A percentile compares a stretch with the other conserved stretches of the same genome.
Evolutionary conservation across 78 protist genomes (phyloP).

Genomic region (Creolimax fragrantissima): DNA sequence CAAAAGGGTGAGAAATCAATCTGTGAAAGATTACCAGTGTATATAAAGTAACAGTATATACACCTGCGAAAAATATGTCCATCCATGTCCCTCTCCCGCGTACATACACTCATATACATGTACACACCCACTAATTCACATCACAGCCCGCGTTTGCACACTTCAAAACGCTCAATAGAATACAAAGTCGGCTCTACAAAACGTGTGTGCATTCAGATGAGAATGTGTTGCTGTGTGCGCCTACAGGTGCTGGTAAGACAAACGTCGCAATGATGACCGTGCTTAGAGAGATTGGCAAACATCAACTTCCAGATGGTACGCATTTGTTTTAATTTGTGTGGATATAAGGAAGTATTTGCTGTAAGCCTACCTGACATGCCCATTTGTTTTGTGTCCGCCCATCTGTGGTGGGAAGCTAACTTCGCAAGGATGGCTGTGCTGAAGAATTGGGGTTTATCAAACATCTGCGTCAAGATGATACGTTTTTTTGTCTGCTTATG

Average conservation of each 20-base stretch:
- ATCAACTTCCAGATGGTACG: conserved; percentile 36
- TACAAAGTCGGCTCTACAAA: conserved; percentile 64
- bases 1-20: too few species aligned
- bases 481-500: too few species aligned
- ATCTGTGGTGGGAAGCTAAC: not conserved
- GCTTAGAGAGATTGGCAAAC: conserved; percentile 74
- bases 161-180: conserved; percentile 52
- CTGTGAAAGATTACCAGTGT: too few species aligned
- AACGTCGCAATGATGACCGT: conserved; percentile 96
- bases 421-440: too few species aligned
- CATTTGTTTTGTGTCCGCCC: too few species aligned
- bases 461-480: too few species aligned
- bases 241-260: conserved; percentile 99
- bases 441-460: too few species aligned
- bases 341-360: not conserved
- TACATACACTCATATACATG: too few species aligned
- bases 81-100: too few species aligned
- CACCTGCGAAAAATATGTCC: too few species aligned
- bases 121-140: too few species aligned
- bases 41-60: too few species aligned
- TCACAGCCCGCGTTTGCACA: conserved; percentile 57
- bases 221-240: conserved; percentile 96
- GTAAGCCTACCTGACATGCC: not conserved
- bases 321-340: not conserved
- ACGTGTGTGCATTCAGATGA: conserved; percentile 61